A percentile compares a stretch with the other conserved stretches of the same genome.
phyloP scores from a whole-genome alignment of 306 rosid genomes.

The Astragalus membranaceus region DNA sequence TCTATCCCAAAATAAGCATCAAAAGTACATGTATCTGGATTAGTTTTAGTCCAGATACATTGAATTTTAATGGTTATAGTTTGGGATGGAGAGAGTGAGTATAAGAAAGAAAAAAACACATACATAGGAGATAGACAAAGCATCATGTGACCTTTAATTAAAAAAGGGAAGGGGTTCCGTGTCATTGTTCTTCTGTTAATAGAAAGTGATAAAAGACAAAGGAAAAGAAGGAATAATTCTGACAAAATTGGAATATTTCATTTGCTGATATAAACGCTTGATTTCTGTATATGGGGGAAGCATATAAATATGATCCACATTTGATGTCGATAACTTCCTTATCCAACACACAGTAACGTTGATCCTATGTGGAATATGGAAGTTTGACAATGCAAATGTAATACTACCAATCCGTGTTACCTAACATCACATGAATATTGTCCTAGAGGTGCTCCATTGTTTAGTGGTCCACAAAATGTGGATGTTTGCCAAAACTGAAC shows the following conservation, averaged over 20 bases:
- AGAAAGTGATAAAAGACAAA: constrained; percentile 1
- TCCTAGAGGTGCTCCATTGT: background rate
- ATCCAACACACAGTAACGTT: constrained; percentile 3
- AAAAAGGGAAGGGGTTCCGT: background rate
- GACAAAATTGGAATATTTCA: background rate
- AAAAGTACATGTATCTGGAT: too few relatives aligned
- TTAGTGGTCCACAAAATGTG: constrained; percentile 23
- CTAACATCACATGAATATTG: constrained; percentile 7
- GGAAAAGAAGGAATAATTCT: background rate
- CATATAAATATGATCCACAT: background rate
- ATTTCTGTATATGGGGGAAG: background rate
- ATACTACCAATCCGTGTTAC: background rate
- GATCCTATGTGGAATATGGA: background rate
- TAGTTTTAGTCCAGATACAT: too few relatives aligned
- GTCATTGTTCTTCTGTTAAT: background rate
- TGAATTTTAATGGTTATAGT: too few relatives aligned
- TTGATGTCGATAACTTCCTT: constrained; percentile 18
- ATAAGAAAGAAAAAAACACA: too few relatives aligned
- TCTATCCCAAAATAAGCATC: too few relatives aligned
- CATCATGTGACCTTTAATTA: background rate
- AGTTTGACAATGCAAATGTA: background rate
- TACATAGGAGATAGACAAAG: background rate
- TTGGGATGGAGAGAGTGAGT: too few relatives aligned
- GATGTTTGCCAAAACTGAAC: constrained; percentile 21
- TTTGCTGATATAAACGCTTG: constrained; percentile 7